These are phyloP conservation scores for Fusarium oligoseptatum DNA, from an alignment of 2,329 filamentous ascomycete genomes.

Conservation along the genomic window DNA sequence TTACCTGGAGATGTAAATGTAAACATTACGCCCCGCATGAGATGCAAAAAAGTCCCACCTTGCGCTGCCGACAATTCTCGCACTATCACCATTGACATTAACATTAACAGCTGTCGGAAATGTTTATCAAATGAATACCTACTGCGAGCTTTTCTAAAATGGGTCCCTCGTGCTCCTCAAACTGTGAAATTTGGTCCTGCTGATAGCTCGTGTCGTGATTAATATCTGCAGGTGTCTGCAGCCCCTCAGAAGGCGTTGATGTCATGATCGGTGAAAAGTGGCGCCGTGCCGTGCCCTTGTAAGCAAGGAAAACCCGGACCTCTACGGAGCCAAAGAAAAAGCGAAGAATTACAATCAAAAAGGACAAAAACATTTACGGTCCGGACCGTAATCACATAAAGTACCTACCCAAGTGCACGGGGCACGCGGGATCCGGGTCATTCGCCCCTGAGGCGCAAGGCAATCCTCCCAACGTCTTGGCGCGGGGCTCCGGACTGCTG, in stretches of 20 bases:
- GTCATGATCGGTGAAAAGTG: not conserved
- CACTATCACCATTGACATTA: not conserved
- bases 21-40: too few species aligned
- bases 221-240: not conserved
- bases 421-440: not conserved
- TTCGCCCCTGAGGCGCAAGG: not conserved
- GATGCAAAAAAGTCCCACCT: not conserved
- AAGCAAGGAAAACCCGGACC: not conserved
- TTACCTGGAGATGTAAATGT: constrained; percentile 47
- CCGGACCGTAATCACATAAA: not conserved
- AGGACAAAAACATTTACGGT: not conserved
- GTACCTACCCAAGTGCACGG: not conserved
- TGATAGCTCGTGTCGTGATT: not conserved
- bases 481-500: not conserved
- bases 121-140: too few species aligned
- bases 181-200: not conserved
- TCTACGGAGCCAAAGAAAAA: not conserved
- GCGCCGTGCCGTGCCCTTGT: not conserved
- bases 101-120: not conserved
- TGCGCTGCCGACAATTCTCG: not conserved
- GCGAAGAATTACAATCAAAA: not conserved
- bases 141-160: not conserved
- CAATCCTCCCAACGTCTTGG: not conserved
- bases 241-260: not conserved
- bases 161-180: not conserved